Evolutionary conservation across 148 eudicot species (phyloP).

Genomic region (Rhododendron molle): DNA sequence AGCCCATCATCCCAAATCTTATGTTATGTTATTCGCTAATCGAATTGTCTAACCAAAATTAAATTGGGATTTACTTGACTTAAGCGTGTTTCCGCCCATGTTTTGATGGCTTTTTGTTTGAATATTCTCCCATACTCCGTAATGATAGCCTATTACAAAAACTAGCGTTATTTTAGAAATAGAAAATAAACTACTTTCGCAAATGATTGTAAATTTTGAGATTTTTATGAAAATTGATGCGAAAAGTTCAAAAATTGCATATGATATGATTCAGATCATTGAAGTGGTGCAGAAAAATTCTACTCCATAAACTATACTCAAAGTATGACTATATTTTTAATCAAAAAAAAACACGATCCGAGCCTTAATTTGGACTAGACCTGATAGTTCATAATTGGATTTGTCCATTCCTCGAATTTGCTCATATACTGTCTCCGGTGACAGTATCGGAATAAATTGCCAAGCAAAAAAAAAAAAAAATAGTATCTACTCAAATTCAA

Average conservation of each 20-base stretch:
- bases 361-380: too few species aligned
- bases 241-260: background rate
- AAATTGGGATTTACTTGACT: background rate
- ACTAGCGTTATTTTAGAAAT: background rate
- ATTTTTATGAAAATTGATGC: background rate
- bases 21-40: background rate
- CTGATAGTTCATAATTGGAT: too few species aligned
- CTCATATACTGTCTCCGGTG: too few species aligned
- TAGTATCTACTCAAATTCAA: too few species aligned
- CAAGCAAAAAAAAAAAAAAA: too few species aligned
- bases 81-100: too few species aligned
- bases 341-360: too few species aligned
- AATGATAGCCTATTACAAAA: background rate
- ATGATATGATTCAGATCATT: background rate
- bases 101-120: background rate
- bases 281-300: background rate
- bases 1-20: conserved; percentile 7
- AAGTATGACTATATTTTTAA: too few species aligned
- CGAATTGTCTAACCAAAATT: background rate
- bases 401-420: too few species aligned
- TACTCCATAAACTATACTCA: too few species aligned
- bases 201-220: background rate
- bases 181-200: background rate
- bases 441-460: too few species aligned
- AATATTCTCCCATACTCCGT: background rate